A percentile compares a stretch with the other conserved stretches of the same genome.
These are phyloP conservation scores for Phytophthora europaea DNA, from an alignment of 352 stramenopile genomes.

Conservation along the genomic window DNA sequence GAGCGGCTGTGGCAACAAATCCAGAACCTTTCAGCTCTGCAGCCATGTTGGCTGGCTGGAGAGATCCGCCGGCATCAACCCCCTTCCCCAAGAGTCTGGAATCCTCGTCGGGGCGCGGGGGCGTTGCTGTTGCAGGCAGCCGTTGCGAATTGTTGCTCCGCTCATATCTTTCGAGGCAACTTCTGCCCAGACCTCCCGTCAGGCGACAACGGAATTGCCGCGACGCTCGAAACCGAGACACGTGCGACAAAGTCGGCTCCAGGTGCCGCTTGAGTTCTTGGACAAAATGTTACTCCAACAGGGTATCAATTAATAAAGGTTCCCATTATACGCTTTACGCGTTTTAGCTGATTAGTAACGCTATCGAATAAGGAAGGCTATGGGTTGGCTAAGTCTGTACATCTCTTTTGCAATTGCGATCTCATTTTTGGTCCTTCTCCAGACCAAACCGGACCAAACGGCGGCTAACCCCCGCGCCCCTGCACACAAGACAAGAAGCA, in stretches of 20 bases:
- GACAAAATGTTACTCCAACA: neutral
- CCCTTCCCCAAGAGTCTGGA: too few relatives aligned
- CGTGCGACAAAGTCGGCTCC: neutral
- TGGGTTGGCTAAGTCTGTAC: neutral
- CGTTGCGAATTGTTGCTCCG: neutral
- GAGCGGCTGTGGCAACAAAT: neutral
- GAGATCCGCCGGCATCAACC: neutral
- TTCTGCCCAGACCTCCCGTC: neutral
- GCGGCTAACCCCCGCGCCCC: conserved; percentile 26
- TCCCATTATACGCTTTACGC: neutral
- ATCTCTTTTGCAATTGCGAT: neutral
- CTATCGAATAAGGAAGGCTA: neutral
- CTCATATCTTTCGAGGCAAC: neutral
- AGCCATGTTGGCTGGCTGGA: neutral
- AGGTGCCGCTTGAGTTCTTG: neutral
- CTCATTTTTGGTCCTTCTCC: conserved; percentile 19
- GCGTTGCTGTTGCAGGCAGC: neutral
- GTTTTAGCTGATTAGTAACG: neutral
- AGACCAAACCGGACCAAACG: conserved; percentile 27
- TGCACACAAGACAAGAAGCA: conserved; percentile 36
- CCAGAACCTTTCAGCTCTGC: neutral
- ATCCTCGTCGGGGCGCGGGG: too few relatives aligned
- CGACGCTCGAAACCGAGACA: neutral
- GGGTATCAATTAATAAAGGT: neutral
- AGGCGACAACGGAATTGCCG: neutral